Evolutionary conservation across 2,329 filamentous ascomycete genomes (phyloP).

Genomic region (Xylariaceae sp.): DNA sequence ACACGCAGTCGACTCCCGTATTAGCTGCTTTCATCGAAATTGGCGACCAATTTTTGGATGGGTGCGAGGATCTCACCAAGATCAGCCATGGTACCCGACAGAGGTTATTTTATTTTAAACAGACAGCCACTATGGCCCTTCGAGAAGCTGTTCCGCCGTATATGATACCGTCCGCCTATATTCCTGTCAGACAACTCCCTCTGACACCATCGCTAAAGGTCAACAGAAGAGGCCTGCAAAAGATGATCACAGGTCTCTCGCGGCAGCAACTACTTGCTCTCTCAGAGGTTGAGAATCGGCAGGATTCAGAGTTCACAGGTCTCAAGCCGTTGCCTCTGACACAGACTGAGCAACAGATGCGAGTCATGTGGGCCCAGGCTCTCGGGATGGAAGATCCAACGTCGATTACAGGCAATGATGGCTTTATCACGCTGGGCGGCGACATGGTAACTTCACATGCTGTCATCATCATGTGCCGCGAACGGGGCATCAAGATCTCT

Average conservation of each 20-base stretch:
- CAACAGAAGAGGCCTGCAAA: slow-evolving; percentile 45
- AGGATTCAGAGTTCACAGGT: slow-evolving; percentile 33
- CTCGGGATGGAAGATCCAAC: slow-evolving; percentile 35
- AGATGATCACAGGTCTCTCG: slow-evolving; percentile 40
- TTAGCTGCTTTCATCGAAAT: slow-evolving; percentile 49
- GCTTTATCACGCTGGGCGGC: slow-evolving; percentile 46
- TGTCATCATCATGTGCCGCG: slow-evolving; percentile 43
- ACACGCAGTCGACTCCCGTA: slow-evolving; percentile 34
- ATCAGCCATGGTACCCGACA: slow-evolving; percentile 40
- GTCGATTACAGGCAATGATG: slow-evolving; percentile 40
- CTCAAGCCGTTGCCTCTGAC: slow-evolving; percentile 47
- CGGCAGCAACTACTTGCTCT: slow-evolving; percentile 42
- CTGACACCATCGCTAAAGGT: slow-evolving; percentile 49
- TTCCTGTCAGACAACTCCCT: slow-evolving; percentile 46
- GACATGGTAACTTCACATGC: slow-evolving; percentile 42
- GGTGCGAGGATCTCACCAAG: slow-evolving; percentile 35
- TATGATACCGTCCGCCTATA: slow-evolving; percentile 45
- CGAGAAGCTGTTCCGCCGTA: slow-evolving; percentile 36
- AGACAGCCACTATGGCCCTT: slow-evolving; percentile 41
- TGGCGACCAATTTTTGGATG: slow-evolving; percentile 37
- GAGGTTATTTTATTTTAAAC: slow-evolving; percentile 40
- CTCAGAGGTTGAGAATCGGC: slow-evolving; percentile 35
- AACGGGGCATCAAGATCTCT: slow-evolving; percentile 38
- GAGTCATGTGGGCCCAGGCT: slow-evolving; percentile 44
- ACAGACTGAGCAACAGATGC: slow-evolving; percentile 44